These are phyloP conservation scores for Glutinoglossum americanum DNA, from an alignment of 495 filamentous ascomycete species.

Conservation along the genomic window DNA sequence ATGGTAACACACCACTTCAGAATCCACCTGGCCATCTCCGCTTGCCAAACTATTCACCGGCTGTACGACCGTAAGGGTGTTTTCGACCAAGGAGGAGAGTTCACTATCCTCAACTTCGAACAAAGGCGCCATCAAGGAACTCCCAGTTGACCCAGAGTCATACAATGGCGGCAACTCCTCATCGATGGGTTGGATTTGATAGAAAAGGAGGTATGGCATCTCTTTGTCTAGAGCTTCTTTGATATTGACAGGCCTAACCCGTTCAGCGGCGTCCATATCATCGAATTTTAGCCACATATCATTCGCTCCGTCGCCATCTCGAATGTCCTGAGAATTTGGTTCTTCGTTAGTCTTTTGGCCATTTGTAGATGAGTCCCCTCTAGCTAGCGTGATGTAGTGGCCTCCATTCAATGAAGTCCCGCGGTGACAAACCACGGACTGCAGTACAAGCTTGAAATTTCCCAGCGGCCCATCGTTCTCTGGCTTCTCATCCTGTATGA, in stretches of 20 bases:
- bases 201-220: conserved; percentile 86
- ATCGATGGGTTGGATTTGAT: conserved; percentile 74
- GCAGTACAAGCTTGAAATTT: conserved; percentile 75
- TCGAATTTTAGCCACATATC: conserved; percentile 79
- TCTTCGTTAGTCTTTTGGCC: conserved; percentile 23
- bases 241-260: conserved; percentile 58
- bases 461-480: conserved; percentile 39
- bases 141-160: background rate
- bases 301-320: conserved; percentile 26
- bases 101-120: background rate
- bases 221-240: conserved; percentile 57
- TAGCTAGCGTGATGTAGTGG: conserved; percentile 71
- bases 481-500: conserved; percentile 60
- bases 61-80: background rate
- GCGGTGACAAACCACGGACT: conserved; percentile 78
- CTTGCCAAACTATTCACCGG: background rate
- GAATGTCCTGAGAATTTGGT: background rate
- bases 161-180: conserved; percentile 16
- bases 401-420: conserved; percentile 77
- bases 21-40: background rate
- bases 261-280: conserved; percentile 42
- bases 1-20: background rate
- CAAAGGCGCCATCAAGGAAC: background rate
- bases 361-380: conserved; percentile 29
- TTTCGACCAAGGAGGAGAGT: too few species aligned